phyloP scores from a whole-genome alignment of 1,284 basidiomycete species.

The Apiotrichum mycotoxinovorans region DNA sequence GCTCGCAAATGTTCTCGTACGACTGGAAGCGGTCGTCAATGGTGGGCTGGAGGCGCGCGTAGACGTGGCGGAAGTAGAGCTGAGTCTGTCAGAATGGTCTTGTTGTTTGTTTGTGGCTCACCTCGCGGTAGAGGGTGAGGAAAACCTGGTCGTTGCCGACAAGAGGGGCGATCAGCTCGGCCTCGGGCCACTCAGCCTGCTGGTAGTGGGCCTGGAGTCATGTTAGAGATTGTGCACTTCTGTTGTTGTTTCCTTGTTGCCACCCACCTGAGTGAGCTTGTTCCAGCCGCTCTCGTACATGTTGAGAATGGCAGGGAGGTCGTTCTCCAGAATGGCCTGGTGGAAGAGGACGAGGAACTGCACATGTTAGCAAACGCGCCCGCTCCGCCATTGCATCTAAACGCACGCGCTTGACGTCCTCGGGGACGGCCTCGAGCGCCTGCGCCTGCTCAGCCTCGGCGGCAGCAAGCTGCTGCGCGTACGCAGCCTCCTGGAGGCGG shows the following conservation, averaged over 20 bases:
- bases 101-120: constrained; percentile 16
- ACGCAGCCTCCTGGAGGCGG: constrained; percentile 41
- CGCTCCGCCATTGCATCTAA: not conserved
- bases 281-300: constrained; percentile 97
- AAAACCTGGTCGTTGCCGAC: constrained; percentile 94
- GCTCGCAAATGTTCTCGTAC: constrained; percentile 97
- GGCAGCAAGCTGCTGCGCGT: constrained; percentile 36
- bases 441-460: constrained; percentile 36
- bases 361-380: not conserved
- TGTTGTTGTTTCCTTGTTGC: not conserved
- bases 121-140: constrained; percentile 88
- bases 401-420: constrained; percentile 50
- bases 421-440: constrained; percentile 45
- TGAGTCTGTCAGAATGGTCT: not conserved
- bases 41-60: constrained; percentile 89
- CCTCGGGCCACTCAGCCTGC: constrained; percentile 95
- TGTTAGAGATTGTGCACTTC: not conserved
- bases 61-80: constrained; percentile 66
- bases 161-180: constrained; percentile 87
- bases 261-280: constrained; percentile 63
- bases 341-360: constrained; percentile 90
- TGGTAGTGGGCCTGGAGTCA: constrained; percentile 83
- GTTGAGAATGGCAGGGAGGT: constrained; percentile 79
- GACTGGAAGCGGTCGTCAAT: constrained; percentile 97
- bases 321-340: constrained; percentile 72